phyloP scores from a whole-genome alignment of 2,329 filamentous ascomycete species.

The Whalleya microplaca region DNA sequence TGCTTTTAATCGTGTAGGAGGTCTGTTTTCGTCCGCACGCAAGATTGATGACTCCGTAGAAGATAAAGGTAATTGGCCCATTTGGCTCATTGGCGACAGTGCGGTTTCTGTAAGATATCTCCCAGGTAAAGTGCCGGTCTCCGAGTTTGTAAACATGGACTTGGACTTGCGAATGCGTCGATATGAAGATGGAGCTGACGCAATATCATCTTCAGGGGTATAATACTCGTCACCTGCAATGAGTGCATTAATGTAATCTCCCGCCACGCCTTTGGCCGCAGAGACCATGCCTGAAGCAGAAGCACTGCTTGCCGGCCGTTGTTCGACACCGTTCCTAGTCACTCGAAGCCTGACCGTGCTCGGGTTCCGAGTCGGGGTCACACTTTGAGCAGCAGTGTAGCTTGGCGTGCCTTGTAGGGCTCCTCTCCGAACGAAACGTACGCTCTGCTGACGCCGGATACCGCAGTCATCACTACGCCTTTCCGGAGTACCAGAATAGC shows the following conservation, averaged over 20 bases:
- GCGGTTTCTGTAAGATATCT: slow-evolving; percentile 1
- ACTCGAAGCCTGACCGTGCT: slow-evolving; percentile 3
- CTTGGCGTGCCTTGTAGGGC: slow-evolving; percentile 1
- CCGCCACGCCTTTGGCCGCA: slow-evolving; percentile 35
- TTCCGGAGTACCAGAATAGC: slow-evolving; percentile 19
- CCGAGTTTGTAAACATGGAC: slow-evolving; percentile 53
- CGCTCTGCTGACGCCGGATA: slow-evolving; percentile 54
- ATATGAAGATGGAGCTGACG: slow-evolving; percentile 52
- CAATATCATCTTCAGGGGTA: slow-evolving; percentile 51
- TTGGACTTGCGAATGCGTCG: slow-evolving; percentile 57
- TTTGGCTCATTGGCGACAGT: slow-evolving; percentile 16
- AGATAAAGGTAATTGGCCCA: slow-evolving; percentile 14
- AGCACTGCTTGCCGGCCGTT: slow-evolving; percentile 17
- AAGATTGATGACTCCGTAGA: neutral
- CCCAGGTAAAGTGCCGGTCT: slow-evolving; percentile 11
- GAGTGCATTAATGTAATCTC: slow-evolving; percentile 43
- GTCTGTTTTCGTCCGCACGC: slow-evolving; percentile 35
- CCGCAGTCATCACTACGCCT: slow-evolving; percentile 25
- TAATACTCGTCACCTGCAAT: slow-evolving; percentile 48
- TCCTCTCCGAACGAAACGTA: slow-evolving; percentile 52
- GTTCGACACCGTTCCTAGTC: slow-evolving; percentile 3
- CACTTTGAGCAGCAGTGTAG: slow-evolving; percentile 1
- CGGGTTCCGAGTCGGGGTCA: slow-evolving; percentile 1
- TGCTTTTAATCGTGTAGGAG: slow-evolving; percentile 41
- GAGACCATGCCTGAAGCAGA: slow-evolving; percentile 34